These are phyloP conservation scores for Alternaria sp. DNA, from an alignment of 2,329 filamentous ascomycete genomes.

Conservation along the genomic window DNA sequence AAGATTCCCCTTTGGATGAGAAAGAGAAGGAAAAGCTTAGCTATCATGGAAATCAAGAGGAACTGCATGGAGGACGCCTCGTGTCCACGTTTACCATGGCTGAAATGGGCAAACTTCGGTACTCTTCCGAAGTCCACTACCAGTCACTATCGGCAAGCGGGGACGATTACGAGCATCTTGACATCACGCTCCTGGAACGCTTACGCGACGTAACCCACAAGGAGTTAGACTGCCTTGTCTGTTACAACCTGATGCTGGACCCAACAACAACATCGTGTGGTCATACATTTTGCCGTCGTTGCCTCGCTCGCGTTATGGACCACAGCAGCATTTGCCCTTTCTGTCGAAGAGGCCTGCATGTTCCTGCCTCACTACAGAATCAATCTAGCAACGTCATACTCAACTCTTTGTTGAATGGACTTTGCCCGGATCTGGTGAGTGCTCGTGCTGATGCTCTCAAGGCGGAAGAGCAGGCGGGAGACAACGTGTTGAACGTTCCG, in stretches of 20 bases:
- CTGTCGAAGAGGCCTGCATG: slow-evolving; percentile 72
- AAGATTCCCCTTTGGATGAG: slow-evolving; percentile 49
- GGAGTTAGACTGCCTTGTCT: slow-evolving; percentile 89
- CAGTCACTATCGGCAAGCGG: slow-evolving; percentile 46
- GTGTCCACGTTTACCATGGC: slow-evolving; percentile 73
- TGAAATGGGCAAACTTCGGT: slow-evolving; percentile 66
- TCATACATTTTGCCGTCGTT: slow-evolving; percentile 87
- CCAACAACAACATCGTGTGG: slow-evolving; percentile 86
- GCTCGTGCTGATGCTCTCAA: slow-evolving; percentile 65
- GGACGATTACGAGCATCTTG: slow-evolving; percentile 53
- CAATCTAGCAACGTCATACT: slow-evolving; percentile 71
- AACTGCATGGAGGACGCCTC: slow-evolving; percentile 66
- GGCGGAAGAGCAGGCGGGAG: slow-evolving; percentile 64
- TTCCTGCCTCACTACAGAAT: slow-evolving; percentile 58
- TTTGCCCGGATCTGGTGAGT: slow-evolving; percentile 73
- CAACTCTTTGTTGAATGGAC: slow-evolving; percentile 66
- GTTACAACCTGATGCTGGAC: slow-evolving; percentile 81
- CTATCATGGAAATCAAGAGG: slow-evolving; percentile 45
- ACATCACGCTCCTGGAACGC: slow-evolving; percentile 62
- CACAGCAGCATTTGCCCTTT: slow-evolving; percentile 81
- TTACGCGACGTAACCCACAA: slow-evolving; percentile 69
- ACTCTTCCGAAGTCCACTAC: slow-evolving; percentile 65
- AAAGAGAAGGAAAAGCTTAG: slow-evolving; percentile 42
- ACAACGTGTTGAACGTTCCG: slow-evolving; percentile 65
- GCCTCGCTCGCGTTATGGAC: slow-evolving; percentile 77